Percentiles rank a stretch among this genome's conserved stretches.
Conservation (phyloP, 345 rosid species). For the rapeseed (Brassica napus) region DNA sequence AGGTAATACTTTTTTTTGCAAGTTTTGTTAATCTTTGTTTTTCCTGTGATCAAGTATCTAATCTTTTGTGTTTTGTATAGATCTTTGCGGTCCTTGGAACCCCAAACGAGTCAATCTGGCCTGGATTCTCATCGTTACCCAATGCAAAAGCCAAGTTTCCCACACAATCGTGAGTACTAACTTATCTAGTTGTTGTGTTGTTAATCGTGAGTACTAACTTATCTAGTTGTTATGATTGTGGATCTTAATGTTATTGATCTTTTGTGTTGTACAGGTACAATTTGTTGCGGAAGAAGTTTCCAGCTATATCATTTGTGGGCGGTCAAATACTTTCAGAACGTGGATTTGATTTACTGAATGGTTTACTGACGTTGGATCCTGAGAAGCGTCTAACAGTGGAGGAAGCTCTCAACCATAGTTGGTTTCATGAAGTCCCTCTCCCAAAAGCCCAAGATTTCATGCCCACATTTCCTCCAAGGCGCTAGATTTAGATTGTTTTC, state of each 20-base stretch:
- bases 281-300: constrained; percentile 76
- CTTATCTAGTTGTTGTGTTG: too few species aligned
- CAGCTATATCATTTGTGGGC: constrained; percentile 70
- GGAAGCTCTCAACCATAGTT: constrained; percentile 72
- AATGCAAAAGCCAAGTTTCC: constrained; percentile 72
- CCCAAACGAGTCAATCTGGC: constrained; percentile 70
- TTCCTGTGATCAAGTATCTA: not conserved
- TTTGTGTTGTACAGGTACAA: constrained; percentile 54
- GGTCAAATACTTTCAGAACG: constrained; percentile 71
- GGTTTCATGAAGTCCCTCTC: constrained; percentile 81
- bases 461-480: constrained; percentile 67
- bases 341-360: constrained; percentile 78
- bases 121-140: constrained; percentile 64
- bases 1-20: constrained; percentile 48
- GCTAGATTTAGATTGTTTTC: constrained; percentile 16
- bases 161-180: constrained; percentile 56
- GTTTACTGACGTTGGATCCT: constrained; percentile 70
- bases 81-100: constrained; percentile 78
- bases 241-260: constrained; percentile 12
- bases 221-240: too few species aligned
- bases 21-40: not conserved
- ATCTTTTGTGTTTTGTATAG: constrained; percentile 35
- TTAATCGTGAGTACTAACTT: too few species aligned
- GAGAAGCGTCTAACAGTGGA: constrained; percentile 77
- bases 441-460: constrained; percentile 72